phyloP scores from a whole-genome alignment of 805 yeast species.

The Candida maltosa region DNA sequence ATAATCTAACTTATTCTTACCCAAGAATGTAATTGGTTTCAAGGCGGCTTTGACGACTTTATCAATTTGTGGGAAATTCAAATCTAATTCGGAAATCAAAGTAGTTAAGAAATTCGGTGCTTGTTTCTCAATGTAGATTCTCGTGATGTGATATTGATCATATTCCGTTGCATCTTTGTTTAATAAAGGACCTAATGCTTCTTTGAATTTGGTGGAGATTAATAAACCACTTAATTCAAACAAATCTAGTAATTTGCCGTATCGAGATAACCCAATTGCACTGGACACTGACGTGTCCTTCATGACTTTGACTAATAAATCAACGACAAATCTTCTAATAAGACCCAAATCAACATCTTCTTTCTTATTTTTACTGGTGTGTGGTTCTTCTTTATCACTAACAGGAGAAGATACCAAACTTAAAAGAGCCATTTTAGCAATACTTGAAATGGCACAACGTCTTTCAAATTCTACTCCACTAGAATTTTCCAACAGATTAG shows the following conservation, averaged over 20 bases:
- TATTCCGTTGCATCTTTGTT: conserved; percentile 47
- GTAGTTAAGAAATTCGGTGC: conserved; percentile 55
- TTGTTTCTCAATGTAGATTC: conserved; percentile 65
- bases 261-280: conserved; percentile 40
- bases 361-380: conserved; percentile 41
- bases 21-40: conserved; percentile 55
- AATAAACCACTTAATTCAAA: conserved; percentile 46
- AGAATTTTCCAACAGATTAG: conserved; percentile 39
- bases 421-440: conserved; percentile 59
- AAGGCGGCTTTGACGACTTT: conserved; percentile 57
- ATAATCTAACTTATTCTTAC: conserved; percentile 52
- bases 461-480: conserved; percentile 45
- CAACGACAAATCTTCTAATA: conserved; percentile 71
- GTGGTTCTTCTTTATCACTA: conserved; percentile 46
- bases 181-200: conserved; percentile 40
- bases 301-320: conserved; percentile 59
- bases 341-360: conserved; percentile 70
- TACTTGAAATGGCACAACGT: conserved; percentile 52
- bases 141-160: conserved; percentile 65
- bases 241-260: conserved; percentile 53
- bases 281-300: conserved; percentile 39
- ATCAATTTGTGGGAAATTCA: conserved; percentile 67
- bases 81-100: conserved; percentile 63
- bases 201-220: conserved; percentile 40
- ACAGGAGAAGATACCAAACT: conserved; percentile 62